A percentile compares a stretch with the other conserved stretches of the same genome.
Evolutionary conservation across 306 rosid genomes (phyloP).

Genomic region (Gastrolobium bilobum): DNA sequence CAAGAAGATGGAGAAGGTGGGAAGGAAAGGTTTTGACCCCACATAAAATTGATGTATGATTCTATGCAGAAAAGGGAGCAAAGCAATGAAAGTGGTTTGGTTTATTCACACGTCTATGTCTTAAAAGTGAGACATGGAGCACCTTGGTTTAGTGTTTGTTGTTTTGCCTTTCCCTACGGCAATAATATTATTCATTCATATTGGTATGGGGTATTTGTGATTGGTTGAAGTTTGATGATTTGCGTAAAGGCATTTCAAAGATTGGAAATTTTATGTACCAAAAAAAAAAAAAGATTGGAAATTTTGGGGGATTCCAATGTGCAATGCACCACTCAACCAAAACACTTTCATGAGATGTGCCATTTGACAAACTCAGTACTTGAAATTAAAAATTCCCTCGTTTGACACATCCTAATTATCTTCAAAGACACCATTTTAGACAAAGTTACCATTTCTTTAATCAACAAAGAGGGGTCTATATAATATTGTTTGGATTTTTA

Average conservation of each 20-base stretch:
- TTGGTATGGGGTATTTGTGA: conserved; percentile 22
- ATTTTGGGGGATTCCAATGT: conserved; percentile 57
- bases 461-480: conserved; percentile 23
- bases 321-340: conserved; percentile 64
- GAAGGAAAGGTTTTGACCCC: conserved; percentile 60
- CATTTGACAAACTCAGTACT: conserved; percentile 51
- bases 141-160: conserved; percentile 61
- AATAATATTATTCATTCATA: conserved; percentile 44
- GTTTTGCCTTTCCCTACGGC: conserved; percentile 53
- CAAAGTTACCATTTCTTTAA: conserved; percentile 12
- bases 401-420: conserved; percentile 65
- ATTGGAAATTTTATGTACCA: conserved; percentile 29
- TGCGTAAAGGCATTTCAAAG: conserved; percentile 51
- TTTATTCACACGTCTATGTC: conserved; percentile 66
- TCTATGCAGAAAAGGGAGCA: conserved; percentile 64
- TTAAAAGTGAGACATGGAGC: conserved; percentile 53
- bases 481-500: not conserved
- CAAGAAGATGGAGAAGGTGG: conserved; percentile 50
- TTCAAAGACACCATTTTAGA: conserved; percentile 39
- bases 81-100: conserved; percentile 59
- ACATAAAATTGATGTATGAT: conserved; percentile 78
- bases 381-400: conserved; percentile 32
- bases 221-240: conserved; percentile 46
- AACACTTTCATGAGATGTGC: conserved; percentile 53
- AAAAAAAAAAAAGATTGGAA: conserved; percentile 35